phyloP scores from a whole-genome alignment of 176 grass and related monocot genomes.

The Alopecurus myosuroides region DNA sequence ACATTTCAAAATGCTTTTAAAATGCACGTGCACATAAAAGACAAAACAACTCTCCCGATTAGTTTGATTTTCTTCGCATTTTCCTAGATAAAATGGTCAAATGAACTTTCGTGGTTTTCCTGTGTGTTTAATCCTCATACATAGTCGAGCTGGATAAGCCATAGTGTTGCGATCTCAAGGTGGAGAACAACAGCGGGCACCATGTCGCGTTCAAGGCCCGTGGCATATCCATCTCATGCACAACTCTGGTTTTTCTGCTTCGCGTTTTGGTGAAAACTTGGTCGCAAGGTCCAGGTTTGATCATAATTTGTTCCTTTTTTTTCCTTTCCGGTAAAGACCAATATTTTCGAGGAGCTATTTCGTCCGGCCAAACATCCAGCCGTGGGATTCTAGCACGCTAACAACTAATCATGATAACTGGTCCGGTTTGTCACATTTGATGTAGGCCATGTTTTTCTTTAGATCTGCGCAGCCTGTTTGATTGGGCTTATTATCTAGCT shows the following conservation, averaged over 20 bases:
- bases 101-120: neutral
- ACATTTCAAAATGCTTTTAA: too few species aligned
- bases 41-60: too few species aligned
- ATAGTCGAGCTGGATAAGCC: conserved; percentile 85
- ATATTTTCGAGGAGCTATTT: conserved; percentile 89
- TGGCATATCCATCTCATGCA: neutral
- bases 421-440: too few species aligned
- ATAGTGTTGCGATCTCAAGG: conserved; percentile 82
- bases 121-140: conserved; percentile 19
- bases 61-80: neutral
- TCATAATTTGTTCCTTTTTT: neutral
- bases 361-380: conserved; percentile 81
- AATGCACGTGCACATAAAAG: too few species aligned
- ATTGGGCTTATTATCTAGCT: too few species aligned
- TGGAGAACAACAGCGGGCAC: conserved; percentile 86
- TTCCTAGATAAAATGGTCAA: neutral
- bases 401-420: conserved; percentile 34
- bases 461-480: too few species aligned
- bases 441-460: too few species aligned
- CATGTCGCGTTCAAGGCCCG: conserved; percentile 87
- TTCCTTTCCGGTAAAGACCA: conserved; percentile 70
- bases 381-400: conserved; percentile 83
- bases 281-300: neutral
- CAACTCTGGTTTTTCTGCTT: neutral
- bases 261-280: conserved; percentile 1